Evolutionary conservation across 805 yeast genomes (phyloP).

Genomic region (Kazachstania bromeliacearum): DNA sequence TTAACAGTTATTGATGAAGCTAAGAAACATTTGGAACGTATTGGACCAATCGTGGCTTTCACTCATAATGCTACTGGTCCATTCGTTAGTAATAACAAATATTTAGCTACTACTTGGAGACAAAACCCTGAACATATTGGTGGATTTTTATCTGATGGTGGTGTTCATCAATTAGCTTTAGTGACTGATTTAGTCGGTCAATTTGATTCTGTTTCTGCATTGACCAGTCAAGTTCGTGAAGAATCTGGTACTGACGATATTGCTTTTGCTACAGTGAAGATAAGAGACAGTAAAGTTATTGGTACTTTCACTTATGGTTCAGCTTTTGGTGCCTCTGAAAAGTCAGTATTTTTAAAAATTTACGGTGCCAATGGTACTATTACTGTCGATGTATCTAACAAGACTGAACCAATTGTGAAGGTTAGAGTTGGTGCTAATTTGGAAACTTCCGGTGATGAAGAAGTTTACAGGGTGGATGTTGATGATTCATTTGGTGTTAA

Average conservation of each 20-base stretch:
- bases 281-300: slow-evolving; percentile 50
- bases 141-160: slow-evolving; percentile 89
- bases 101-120: slow-evolving; percentile 75
- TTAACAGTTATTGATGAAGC: slow-evolving; percentile 49
- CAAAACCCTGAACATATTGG: slow-evolving; percentile 85
- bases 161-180: slow-evolving; percentile 89
- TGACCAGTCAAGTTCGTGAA: slow-evolving; percentile 66
- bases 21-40: slow-evolving; percentile 50
- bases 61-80: slow-evolving; percentile 69
- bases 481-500: slow-evolving; percentile 47
- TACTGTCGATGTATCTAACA: slow-evolving; percentile 49
- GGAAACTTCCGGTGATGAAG: slow-evolving; percentile 20
- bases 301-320: slow-evolving; percentile 87
- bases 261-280: slow-evolving; percentile 56
- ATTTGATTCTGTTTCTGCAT: slow-evolving; percentile 61
- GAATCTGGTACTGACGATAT: slow-evolving; percentile 78
- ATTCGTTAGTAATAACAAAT: slow-evolving; percentile 50
- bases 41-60: slow-evolving; percentile 65
- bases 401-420: slow-evolving; percentile 31
- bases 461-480: slow-evolving; percentile 31
- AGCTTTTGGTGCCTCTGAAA: slow-evolving; percentile 74
- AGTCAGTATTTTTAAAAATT: slow-evolving; percentile 55
- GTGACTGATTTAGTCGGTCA: slow-evolving; percentile 75
- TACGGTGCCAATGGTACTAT: slow-evolving; percentile 76
- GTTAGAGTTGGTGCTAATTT: slow-evolving; percentile 25